Percentiles rank a stretch among this genome's conserved stretches.
Conservation (phyloP, 306 rosid genomes). For the Vigna unguiculata region DNA sequence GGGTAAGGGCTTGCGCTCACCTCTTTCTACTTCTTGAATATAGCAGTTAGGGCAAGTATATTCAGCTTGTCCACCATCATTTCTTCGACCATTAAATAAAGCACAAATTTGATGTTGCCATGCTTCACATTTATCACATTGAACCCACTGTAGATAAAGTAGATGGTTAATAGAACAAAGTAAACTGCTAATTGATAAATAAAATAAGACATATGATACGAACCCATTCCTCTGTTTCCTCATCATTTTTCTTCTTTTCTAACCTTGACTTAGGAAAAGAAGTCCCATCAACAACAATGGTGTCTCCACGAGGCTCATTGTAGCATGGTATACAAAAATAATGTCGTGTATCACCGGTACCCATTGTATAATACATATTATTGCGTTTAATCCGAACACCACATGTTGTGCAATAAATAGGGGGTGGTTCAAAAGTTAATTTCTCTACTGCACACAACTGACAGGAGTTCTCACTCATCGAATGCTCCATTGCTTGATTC, state of each 20-base stretch:
- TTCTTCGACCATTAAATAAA: conserved; percentile 92
- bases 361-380: conserved; percentile 90
- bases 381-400: conserved; percentile 94
- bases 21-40: conserved; percentile 84
- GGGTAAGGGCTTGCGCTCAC: conserved; percentile 95
- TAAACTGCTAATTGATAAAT: conserved; percentile 30
- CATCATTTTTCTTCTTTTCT: conserved; percentile 97
- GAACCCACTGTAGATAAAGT: conserved; percentile 83
- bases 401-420: conserved; percentile 91
- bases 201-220: conserved; percentile 38
- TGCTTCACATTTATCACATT: conserved; percentile 99
- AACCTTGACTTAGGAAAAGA: conserved; percentile 76
- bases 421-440: conserved; percentile 97
- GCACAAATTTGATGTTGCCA: conserved; percentile 99
- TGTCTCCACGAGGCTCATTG: conserved; percentile 91
- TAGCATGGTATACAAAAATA: conserved; percentile 95
- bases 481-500: conserved; percentile 94
- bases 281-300: conserved; percentile 84
- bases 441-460: conserved; percentile 98
- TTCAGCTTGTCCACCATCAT: conserved; percentile 97
- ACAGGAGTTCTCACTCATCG: conserved; percentile 99
- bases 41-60: conserved; percentile 98
- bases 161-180: conserved; percentile 41
- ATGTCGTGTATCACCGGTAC: conserved; percentile 91
- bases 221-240: conserved; percentile 98